Conservation (phyloP, 352 stramenopile genomes). For the Peronospora destructor region DNA sequence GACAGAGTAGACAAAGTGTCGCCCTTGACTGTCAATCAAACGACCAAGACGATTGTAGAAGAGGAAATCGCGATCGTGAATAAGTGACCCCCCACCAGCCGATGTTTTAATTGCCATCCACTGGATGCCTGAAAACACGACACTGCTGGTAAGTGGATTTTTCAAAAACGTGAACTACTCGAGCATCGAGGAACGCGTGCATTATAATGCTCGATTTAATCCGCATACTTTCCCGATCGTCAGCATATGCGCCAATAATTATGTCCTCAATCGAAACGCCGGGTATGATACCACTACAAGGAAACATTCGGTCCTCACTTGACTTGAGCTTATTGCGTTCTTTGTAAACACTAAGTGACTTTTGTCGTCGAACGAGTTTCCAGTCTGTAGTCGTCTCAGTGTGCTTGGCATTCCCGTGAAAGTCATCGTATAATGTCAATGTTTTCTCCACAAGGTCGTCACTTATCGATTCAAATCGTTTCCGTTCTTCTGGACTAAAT, state of each 20-base stretch:
- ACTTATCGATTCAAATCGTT: no score
- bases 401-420: conserved; percentile 28
- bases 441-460: conserved; percentile 56
- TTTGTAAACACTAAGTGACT: conserved; percentile 53
- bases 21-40: conserved; percentile 45
- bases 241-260: conserved; percentile 38
- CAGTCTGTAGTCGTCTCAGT: conserved; percentile 28
- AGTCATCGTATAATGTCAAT: conserved; percentile 46
- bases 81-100: conserved; percentile 24
- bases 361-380: conserved; percentile 50
- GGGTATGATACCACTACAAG: conserved; percentile 51
- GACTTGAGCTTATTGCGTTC: conserved; percentile 23
- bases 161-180: conserved; percentile 53
- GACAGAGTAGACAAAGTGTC: conserved; percentile 56
- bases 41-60: conserved; percentile 54
- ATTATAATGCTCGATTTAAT: conserved; percentile 38
- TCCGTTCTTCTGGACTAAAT: no score
- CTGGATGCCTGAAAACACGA: conserved; percentile 61
- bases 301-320: conserved; percentile 5
- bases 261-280: conserved; percentile 56
- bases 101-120: conserved; percentile 57
- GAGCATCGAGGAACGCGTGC: conserved; percentile 46
- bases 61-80: conserved; percentile 50
- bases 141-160: conserved; percentile 32
- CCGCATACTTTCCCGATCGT: conserved; percentile 51